Evolutionary conservation across 768 basidiomycete species (phyloP).

Genomic region (Lactifluus volemus): DNA sequence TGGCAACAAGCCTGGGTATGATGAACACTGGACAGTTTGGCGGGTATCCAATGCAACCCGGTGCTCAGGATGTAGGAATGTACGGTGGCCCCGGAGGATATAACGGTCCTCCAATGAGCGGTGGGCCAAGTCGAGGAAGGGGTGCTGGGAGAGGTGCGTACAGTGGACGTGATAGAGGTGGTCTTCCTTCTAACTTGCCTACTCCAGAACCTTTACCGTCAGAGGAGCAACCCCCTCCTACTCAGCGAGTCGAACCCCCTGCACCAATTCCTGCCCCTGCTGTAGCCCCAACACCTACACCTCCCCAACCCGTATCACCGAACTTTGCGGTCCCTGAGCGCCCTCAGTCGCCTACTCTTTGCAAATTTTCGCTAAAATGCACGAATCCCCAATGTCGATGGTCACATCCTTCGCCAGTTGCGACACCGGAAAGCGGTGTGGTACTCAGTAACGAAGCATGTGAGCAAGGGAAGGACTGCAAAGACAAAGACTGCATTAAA

Average conservation of each 20-base stretch:
- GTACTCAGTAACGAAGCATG: constrained; percentile 93
- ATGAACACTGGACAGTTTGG: constrained; percentile 58
- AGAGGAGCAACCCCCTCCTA: constrained; percentile 18
- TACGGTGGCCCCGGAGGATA: constrained; percentile 25
- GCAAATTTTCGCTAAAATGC: constrained; percentile 90
- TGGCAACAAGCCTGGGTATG: constrained; percentile 79
- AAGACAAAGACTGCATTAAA: constrained; percentile 90
- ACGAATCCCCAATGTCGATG: constrained; percentile 83
- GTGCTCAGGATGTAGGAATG: constrained; percentile 40
- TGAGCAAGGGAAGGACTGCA: constrained; percentile 80
- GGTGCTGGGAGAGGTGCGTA: constrained; percentile 26
- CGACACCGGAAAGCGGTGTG: constrained; percentile 89
- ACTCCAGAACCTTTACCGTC: constrained; percentile 3
- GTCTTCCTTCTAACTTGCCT: constrained; percentile 17
- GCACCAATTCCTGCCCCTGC: constrained; percentile 18
- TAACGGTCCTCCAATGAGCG: constrained; percentile 32
- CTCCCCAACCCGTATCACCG: constrained; percentile 28
- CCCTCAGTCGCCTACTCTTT: constrained; percentile 81
- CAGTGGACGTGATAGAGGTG: constrained; percentile 14
- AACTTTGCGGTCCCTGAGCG: constrained; percentile 61
- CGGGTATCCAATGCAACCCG: constrained; percentile 53
- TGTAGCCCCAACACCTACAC: constrained; percentile 21
- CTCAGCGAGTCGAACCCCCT: constrained; percentile 18
- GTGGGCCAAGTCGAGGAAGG: constrained; percentile 35
- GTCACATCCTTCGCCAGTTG: constrained; percentile 95